phyloP scores from a whole-genome alignment of 305 asterid species.

The Solanum hybrid region DNA sequence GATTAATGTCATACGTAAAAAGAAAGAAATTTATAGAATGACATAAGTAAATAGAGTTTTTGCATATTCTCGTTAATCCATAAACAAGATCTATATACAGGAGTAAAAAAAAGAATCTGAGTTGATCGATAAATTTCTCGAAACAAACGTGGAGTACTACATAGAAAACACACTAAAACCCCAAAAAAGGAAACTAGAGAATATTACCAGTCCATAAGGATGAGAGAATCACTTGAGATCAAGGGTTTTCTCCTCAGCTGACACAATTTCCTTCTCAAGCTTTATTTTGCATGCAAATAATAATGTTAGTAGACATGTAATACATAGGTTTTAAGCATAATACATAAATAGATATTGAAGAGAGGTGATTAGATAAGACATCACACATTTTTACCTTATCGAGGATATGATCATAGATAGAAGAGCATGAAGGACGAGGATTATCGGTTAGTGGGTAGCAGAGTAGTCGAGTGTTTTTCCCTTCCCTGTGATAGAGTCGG shows the following conservation, averaged over 20 bases:
- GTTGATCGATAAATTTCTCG: neutral
- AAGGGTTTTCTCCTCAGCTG: conserved; percentile 7
- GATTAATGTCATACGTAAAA: neutral
- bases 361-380: neutral
- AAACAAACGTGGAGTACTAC: neutral
- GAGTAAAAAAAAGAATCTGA: neutral
- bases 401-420: neutral
- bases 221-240: neutral
- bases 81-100: neutral
- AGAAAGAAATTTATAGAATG: neutral
- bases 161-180: neutral
- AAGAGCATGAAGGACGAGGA: neutral
- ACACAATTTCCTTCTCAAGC: conserved; percentile 31
- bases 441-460: neutral
- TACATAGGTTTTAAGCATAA: neutral
- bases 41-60: neutral
- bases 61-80: neutral
- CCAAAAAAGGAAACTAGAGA: neutral
- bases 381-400: neutral
- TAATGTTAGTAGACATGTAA: neutral
- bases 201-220: neutral
- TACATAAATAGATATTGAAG: no score
- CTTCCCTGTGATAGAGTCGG: neutral
- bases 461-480: neutral
- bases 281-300: neutral